Percentiles rank a stretch among this genome's conserved stretches.
Conservation (phyloP, 1,284 basidiomycete species). For the Singerocomus inundabilis region DNA sequence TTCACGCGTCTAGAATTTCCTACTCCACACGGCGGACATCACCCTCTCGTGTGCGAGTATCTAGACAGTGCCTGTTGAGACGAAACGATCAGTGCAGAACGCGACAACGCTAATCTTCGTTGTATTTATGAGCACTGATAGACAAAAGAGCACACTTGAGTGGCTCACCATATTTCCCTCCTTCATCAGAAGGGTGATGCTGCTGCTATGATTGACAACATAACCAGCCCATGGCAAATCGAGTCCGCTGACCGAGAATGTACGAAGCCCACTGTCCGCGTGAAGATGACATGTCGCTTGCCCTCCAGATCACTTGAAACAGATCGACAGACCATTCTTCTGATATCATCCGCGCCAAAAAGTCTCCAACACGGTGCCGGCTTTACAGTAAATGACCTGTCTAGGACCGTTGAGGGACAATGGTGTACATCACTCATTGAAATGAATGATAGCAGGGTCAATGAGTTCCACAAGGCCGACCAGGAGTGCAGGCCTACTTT, state of each 20-base stretch:
- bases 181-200: conserved; percentile 57
- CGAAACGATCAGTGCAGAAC: conserved; percentile 43
- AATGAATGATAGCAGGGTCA: conserved; percentile 42
- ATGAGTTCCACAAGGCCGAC: conserved; percentile 48
- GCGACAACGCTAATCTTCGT: conserved; percentile 53
- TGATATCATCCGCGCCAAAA: conserved; percentile 55
- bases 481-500: conserved; percentile 45
- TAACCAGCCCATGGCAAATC: neutral
- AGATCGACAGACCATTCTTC: conserved; percentile 42
- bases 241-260: neutral
- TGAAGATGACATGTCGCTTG: conserved; percentile 36
- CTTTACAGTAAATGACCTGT: conserved; percentile 42
- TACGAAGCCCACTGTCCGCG: conserved; percentile 36
- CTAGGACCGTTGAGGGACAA: conserved; percentile 27
- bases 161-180: conserved; percentile 38
- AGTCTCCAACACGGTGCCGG: conserved; percentile 48
- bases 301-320: conserved; percentile 32
- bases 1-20: conserved; percentile 42
- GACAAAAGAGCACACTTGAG: neutral
- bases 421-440: conserved; percentile 50
- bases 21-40: conserved; percentile 38
- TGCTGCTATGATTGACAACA: conserved; percentile 41
- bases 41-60: conserved; percentile 47
- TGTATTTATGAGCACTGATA: neutral
- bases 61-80: conserved; percentile 38